phyloP scores from a whole-genome alignment of 2,329 filamentous ascomycete species.

The Ploettnerulaceae sp. region DNA sequence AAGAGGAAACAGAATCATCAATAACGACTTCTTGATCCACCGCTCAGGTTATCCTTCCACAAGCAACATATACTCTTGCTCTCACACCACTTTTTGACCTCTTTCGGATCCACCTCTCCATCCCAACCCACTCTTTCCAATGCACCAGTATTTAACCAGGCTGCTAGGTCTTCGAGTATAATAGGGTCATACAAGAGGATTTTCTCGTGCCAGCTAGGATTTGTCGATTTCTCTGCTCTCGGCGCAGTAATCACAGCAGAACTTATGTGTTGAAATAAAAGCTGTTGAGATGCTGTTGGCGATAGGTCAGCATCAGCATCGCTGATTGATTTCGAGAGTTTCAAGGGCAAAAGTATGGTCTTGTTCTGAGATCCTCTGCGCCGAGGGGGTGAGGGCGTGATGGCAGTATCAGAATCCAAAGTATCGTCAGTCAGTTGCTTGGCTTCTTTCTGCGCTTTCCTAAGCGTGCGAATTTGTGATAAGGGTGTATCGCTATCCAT shows the following conservation, averaged over 20 bases:
- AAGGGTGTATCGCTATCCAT: slow-evolving; percentile 22
- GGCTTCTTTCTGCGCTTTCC: slow-evolving; percentile 25
- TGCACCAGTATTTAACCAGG: slow-evolving; percentile 74
- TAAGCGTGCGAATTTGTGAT: slow-evolving; percentile 29
- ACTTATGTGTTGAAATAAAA: slow-evolving; percentile 49
- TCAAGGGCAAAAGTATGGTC: slow-evolving; percentile 17
- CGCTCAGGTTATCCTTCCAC: slow-evolving; percentile 45
- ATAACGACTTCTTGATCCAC: slow-evolving; percentile 27
- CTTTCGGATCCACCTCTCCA: slow-evolving; percentile 54
- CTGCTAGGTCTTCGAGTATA: slow-evolving; percentile 75
- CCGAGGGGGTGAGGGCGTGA: slow-evolving; percentile 28
- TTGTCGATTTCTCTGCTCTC: slow-evolving; percentile 42
- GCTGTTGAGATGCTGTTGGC: slow-evolving; percentile 40
- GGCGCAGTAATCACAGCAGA: slow-evolving; percentile 49
- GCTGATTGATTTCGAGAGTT: slow-evolving; percentile 9
- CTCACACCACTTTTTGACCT: slow-evolving; percentile 89
- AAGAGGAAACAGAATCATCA: slow-evolving; percentile 22
- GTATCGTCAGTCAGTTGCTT: slow-evolving; percentile 41
- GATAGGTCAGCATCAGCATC: slow-evolving; percentile 17
- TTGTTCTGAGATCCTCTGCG: slow-evolving; percentile 20
- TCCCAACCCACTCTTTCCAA: slow-evolving; percentile 60
- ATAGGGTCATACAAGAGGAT: slow-evolving; percentile 93
- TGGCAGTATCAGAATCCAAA: slow-evolving; percentile 42
- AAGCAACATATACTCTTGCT: slow-evolving; percentile 80
- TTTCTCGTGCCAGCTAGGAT: slow-evolving; percentile 81